Evolutionary conservation across 2,329 filamentous ascomycete genomes (phyloP), one percentile per base, ranked within the genome.

Genomic region (Gnomoniopsis sp.): DNA sequence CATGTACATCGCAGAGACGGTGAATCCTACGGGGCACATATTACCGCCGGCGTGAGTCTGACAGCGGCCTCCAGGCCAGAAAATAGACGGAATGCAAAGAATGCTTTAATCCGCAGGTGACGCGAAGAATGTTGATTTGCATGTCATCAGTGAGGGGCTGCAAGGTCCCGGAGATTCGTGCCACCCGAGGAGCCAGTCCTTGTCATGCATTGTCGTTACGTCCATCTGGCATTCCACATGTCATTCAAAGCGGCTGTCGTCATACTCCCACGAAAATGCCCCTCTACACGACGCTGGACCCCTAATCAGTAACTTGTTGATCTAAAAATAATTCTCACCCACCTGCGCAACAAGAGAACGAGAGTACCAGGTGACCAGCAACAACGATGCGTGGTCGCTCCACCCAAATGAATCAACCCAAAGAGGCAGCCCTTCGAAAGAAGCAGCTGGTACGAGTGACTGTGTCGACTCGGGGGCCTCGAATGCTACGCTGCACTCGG

Each of bases 111-210:
- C 21, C n/a, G 21, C 4, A 21, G 12, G 2, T 46, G 43, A 17
- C 43, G 12, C 36, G 36, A 41, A 41, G 36, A 43, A 11, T 19
- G 12, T 12, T 22, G 44, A 43, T 17, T 30, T 30, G 51, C 46
- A 55, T 49, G 46, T 58, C 55, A 55, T 54, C 55, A 52, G 54
- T 38, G 43, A 44, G 55, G 50, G 51, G 54, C 50, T 60, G 59
- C 59, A 60, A 60, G 59, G 59, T 47, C 59, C 55, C 59, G 59
- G 47, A 53, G 59, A 58, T 55, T 47, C 50, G 59, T 60, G 38
- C 10, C 14, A 47, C 50, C 38, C 38, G 47, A 52, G 38, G n/a
- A 11, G 15, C 21, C n/a, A n/a, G 38, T 41, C 49, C 23, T 44
- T 47, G 36, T 46, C 30, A 22, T 53, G 33, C 49, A 30, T 44